Base-by-base conservation (phyloP, 1,139 yeast genomes). In the Spathaspora sp. region DNA sequence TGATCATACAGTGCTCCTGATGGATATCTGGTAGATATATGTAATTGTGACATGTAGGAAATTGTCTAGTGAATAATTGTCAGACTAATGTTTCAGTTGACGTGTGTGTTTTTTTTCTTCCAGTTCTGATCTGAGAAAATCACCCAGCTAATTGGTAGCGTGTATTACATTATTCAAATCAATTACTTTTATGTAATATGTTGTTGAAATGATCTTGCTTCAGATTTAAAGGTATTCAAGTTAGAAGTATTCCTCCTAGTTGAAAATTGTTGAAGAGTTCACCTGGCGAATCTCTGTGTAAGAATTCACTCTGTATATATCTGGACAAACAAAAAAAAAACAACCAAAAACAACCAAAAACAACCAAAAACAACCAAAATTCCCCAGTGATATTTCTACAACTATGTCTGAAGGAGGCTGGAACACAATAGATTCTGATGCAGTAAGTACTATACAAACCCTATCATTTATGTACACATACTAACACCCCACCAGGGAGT, bases 401-500 rank as follows among this genome's bases (percentile, higher is more conserved):
- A 10, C 29, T 7, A 53, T 51, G 54, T 44, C 52, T 13, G 53
- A 50, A 13, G 48, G 52, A 26, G 78, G 82, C 10, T 84, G 90
- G 89, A 83, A 82, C 56, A 82, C 88, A 1, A 81, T 84, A 20
- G 89, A 83, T 56, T 81, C 86, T 4, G 90, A 84, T 61, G 87
- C 88, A 0, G 81, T 76, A 63, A 45, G 77, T 68, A 43, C 7
- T 9, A 11, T 40, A 4, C 7, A 17, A 10, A 27, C 36, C 2
- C 8, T 18, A n/a, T 38, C 43, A 24, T 9, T 4, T 4, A 7
- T 1, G 18, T 18, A 11, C 20, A 8, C 8, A 4, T 33, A 36
- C 29, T 34, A 24, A 47, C 58, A 52, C 56, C 11, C 41, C 43
- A 46, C 39, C 51, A 76, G 80, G 87, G 87, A n/a, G 83, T 84